These are phyloP conservation scores for Protomyces pachydermus DNA, from an alignment of 1,139 yeast genomes.

Conservation along the genomic window DNA sequence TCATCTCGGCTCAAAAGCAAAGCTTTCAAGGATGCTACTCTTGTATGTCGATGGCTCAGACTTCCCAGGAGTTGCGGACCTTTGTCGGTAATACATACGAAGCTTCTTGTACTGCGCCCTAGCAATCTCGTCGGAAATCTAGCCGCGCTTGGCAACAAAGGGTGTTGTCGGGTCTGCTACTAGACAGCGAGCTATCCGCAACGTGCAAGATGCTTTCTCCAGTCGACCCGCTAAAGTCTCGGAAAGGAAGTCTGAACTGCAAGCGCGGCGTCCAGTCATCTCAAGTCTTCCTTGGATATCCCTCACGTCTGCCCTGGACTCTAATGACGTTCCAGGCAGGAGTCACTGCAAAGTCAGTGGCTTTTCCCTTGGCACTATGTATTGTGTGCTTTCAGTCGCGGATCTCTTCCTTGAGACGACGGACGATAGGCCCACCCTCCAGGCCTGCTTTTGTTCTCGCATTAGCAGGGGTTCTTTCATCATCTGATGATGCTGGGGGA, in stretches of 20 bases:
- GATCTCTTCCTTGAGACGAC: conserved; percentile 1
- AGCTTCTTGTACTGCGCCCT: background rate
- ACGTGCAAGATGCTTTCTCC: background rate
- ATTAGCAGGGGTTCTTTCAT: background rate
- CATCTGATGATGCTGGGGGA: background rate
- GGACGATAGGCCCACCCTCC: background rate
- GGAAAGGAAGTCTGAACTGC: background rate
- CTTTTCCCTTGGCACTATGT: background rate
- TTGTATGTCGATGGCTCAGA: background rate
- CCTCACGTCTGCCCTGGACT: background rate
- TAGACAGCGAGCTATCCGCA: background rate
- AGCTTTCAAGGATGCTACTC: background rate
- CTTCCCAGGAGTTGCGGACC: background rate
- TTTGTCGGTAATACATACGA: background rate
- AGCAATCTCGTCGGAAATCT: background rate
- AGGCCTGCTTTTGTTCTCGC: background rate
- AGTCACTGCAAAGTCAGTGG: background rate
- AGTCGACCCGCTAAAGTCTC: background rate
- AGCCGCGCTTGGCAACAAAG: background rate
- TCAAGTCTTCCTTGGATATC: background rate
- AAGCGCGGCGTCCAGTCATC: background rate
- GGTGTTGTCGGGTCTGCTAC: background rate
- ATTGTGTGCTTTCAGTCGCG: background rate
- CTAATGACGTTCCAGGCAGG: background rate
- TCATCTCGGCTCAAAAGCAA: background rate